Conservation (phyloP, 2,329 filamentous ascomycete genomes). For the Fusarium kyushuense region DNA sequence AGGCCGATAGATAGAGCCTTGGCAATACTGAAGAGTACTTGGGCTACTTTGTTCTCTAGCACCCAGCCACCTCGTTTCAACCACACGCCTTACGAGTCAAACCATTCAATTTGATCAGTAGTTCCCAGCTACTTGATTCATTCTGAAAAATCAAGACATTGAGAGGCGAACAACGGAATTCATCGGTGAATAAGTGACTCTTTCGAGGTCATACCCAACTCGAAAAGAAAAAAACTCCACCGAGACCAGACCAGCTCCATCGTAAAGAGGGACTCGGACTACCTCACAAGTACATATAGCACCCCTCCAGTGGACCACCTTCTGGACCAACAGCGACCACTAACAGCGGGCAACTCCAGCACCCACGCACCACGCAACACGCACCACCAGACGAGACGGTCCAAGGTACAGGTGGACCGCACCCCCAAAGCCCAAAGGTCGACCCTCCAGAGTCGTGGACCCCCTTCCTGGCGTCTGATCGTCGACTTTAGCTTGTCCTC, state of each 20-base stretch:
- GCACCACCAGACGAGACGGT: conserved; percentile 39
- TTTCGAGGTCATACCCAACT: conserved; percentile 33
- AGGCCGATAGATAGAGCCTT: conserved; percentile 32
- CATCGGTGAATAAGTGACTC: conserved; percentile 41
- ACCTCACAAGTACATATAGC: conserved; percentile 31
- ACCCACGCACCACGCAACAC: conserved; percentile 40
- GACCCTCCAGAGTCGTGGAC: conserved; percentile 43
- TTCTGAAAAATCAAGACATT: conserved; percentile 21
- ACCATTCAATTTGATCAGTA: conserved; percentile 32
- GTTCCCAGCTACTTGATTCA: conserved; percentile 24
- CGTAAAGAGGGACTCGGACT: conserved; percentile 34
- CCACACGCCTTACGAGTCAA: conserved; percentile 41
- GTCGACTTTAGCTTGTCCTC: conserved; percentile 42
- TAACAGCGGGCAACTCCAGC: conserved; percentile 32
- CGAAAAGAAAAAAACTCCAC: conserved; percentile 26
- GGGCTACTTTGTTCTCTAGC: not conserved
- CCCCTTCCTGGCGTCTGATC: conserved; percentile 48
- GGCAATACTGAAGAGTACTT: conserved; percentile 13
- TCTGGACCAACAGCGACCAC: conserved; percentile 40
- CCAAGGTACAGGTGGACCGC: conserved; percentile 39
- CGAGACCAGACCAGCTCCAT: conserved; percentile 33
- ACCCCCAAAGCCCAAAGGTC: conserved; percentile 42
- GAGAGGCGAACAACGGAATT: conserved; percentile 17
- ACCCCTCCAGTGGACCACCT: conserved; percentile 42
- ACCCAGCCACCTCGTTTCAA: conserved; percentile 40